Conservation (phyloP, 2,329 filamentous ascomycete species). For the Pseudogymnoascus sp. region DNA sequence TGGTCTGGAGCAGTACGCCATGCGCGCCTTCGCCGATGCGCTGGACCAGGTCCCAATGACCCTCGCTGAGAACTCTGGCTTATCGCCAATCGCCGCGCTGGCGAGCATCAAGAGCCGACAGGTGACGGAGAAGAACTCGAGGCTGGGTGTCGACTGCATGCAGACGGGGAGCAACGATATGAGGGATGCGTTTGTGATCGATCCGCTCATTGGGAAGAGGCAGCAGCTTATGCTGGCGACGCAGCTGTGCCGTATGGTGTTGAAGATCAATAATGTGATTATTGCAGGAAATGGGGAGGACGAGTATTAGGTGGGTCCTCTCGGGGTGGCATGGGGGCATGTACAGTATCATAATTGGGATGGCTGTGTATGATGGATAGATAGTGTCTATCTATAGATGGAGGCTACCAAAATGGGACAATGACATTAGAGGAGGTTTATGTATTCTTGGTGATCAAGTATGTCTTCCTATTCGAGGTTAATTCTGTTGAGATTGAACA, state of each 20-base stretch:
- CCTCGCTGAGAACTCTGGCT: constrained; percentile 90
- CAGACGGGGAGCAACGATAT: constrained; percentile 90
- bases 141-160: constrained; percentile 96
- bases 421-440: constrained; percentile 4
- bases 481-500: background rate
- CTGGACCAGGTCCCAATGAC: constrained; percentile 92
- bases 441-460: background rate
- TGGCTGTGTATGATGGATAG: constrained; percentile 9
- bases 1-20: constrained; percentile 97
- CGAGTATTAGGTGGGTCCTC: constrained; percentile 55
- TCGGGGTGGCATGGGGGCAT: background rate
- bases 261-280: constrained; percentile 97
- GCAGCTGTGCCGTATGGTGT: constrained; percentile 94
- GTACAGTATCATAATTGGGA: constrained; percentile 10
- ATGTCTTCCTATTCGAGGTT: background rate
- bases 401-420: constrained; percentile 9
- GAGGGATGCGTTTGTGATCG: constrained; percentile 96
- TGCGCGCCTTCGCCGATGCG: constrained; percentile 95
- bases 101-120: constrained; percentile 95
- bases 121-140: constrained; percentile 72
- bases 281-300: constrained; percentile 79
- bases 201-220: constrained; percentile 95
- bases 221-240: constrained; percentile 95
- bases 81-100: constrained; percentile 91
- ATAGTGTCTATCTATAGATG: constrained; percentile 11